Conservation (phyloP, 306 rosid genomes). For the Psophocarpus tetragonolobus region DNA sequence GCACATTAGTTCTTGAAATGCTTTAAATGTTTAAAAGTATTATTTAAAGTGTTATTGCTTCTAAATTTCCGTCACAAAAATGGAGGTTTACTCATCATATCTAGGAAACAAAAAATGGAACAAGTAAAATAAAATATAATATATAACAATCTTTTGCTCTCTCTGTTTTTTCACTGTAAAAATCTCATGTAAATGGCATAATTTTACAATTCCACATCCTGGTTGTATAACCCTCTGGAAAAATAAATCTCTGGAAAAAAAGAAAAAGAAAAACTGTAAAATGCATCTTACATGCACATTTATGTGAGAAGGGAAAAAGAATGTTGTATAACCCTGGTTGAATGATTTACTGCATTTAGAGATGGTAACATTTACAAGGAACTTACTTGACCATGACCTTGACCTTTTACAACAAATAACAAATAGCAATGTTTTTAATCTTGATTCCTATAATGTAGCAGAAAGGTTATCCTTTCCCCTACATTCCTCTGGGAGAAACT, state of each 20-base stretch:
- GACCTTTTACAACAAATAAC: neutral
- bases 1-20: too few species aligned
- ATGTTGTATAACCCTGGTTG: neutral
- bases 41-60: too few species aligned
- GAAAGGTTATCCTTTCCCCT: slow-evolving; percentile 14
- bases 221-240: neutral
- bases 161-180: neutral
- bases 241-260: neutral
- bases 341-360: slow-evolving; percentile 23
- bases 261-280: neutral
- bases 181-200: neutral
- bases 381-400: too few species aligned
- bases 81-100: too few species aligned
- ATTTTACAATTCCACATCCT: slow-evolving; percentile 28
- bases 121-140: neutral
- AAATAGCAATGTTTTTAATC: neutral
- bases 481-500: neutral
- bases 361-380: slow-evolving; percentile 14
- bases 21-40: too few species aligned
- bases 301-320: slow-evolving; percentile 30
- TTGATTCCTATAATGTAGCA: neutral
- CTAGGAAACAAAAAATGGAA: neutral
- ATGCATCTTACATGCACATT: slow-evolving; percentile 27
- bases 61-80: too few species aligned
- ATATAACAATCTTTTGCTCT: neutral